Evolutionary conservation across 202 grass and related monocot genomes (phyloP), one percentile per base, ranked within the genome.

Genomic region (Eragrostis tef): DNA sequence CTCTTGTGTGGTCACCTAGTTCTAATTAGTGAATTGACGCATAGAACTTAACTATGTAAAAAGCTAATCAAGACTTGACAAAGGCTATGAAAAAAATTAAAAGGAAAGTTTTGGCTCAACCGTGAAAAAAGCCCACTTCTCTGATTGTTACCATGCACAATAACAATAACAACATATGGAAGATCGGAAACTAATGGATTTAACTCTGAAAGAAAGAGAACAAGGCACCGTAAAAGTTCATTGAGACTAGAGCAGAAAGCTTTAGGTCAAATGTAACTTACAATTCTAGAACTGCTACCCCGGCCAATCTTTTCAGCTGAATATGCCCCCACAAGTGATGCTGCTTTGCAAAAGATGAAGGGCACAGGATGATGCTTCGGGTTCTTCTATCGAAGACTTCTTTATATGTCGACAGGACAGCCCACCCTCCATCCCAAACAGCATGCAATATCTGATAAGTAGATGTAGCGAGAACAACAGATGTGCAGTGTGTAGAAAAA

Each of bases 331-430:
- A 86, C 69, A 75, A 90, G 53, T 65, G 80, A 43, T 58, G 80
- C 75, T 62, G 11, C 80, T 87, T 86, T 79, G 68, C 15, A 74
- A 87, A 90, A 86, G 84, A 83, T 79, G 69, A 83, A 75, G 80
- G 67, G 46, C 70, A 79, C 29, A 75, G 14, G 31, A 56, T 86
- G 70, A 80, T 90, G 80, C 80, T 80, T 80, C 49, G 48, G 84
- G 58, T 76, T 64, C 75, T 74, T 68, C 29, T 50, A 64, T 57
- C 34, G 16, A 64, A 21, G 62, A 75, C 62, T 57, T 83, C 69
- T 86, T 86, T 79, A 86, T 67, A 57, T 63, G 70, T 73, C 64
- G 84, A 84, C 65, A 87, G 80, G 84, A 87, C 70, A 83, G 47
- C 54, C 41, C 84, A 83, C 69, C 75, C 62, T 79, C 52, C 79